Evolutionary conservation across 257 asterid species (phyloP).

Genomic region (Capsicum chinense): DNA sequence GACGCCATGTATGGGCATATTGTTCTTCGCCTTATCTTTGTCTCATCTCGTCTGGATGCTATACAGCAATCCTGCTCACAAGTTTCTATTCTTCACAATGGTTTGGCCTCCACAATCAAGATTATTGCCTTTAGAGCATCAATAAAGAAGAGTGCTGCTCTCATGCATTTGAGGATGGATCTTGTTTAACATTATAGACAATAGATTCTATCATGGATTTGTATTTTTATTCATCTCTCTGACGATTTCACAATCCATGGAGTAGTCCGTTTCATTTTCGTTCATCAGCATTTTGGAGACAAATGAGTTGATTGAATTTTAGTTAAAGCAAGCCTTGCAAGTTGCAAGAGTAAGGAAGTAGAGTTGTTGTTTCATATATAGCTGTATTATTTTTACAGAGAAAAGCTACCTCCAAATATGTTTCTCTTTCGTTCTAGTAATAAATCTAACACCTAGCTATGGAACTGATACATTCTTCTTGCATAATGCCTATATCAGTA

Average conservation of each 20-base stretch:
- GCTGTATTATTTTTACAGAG: background rate
- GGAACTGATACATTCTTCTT: constrained; percentile 17
- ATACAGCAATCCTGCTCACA: background rate
- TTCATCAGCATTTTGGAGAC: background rate
- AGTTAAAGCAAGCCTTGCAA: background rate
- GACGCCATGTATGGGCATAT: background rate
- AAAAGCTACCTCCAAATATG: background rate
- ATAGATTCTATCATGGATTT: background rate
- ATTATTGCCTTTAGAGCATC: background rate
- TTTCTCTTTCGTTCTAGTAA: too few species aligned
- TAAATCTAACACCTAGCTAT: background rate
- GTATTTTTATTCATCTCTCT: background rate
- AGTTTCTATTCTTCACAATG: background rate
- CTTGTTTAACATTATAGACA: background rate
- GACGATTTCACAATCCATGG: background rate
- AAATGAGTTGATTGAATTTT: background rate
- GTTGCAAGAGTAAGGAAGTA: background rate
- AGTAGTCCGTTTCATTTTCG: background rate
- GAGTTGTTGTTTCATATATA: background rate
- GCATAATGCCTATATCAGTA: constrained; percentile 19
- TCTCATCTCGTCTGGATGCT: background rate
- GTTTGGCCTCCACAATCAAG: constrained; percentile 1
- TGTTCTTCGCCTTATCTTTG: background rate
- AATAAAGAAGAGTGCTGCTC: background rate
- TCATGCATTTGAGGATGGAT: background rate